phyloP scores from a whole-genome alignment of 305 asterid species.

The Plantago rigida region DNA sequence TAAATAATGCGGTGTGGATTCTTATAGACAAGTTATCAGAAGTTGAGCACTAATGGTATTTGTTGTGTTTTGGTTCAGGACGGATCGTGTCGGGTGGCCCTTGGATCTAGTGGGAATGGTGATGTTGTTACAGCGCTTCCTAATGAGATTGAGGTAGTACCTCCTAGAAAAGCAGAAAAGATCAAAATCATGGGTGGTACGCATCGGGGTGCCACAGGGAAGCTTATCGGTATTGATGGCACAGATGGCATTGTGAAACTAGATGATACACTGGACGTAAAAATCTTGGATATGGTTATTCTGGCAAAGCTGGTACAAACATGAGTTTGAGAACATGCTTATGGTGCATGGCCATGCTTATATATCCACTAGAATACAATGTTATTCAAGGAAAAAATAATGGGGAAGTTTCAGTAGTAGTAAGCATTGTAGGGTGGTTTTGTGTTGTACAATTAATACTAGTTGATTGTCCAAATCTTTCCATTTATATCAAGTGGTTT shows the following conservation, averaged over 20 bases:
- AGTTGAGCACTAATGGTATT: too few relatives aligned
- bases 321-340: slow-evolving; percentile 15
- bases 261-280: slow-evolving; percentile 71
- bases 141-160: slow-evolving; percentile 56
- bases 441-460: too few relatives aligned
- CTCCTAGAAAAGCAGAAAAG: slow-evolving; percentile 69
- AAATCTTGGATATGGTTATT: slow-evolving; percentile 65
- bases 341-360: not conserved
- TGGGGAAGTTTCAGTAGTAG: too few relatives aligned
- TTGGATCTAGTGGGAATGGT: slow-evolving; percentile 74
- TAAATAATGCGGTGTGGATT: too few relatives aligned
- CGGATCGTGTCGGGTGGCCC: slow-evolving; percentile 71
- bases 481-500: too few relatives aligned
- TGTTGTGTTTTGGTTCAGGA: slow-evolving; percentile 42
- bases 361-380: too few relatives aligned
- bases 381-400: too few relatives aligned
- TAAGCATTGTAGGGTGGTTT: too few relatives aligned
- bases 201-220: slow-evolving; percentile 81
- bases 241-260: slow-evolving; percentile 85
- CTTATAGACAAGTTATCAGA: too few relatives aligned
- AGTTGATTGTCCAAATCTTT: too few relatives aligned
- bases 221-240: slow-evolving; percentile 86
- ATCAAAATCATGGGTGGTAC: slow-evolving; percentile 85
- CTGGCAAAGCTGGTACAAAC: slow-evolving; percentile 61
- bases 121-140: slow-evolving; percentile 51